Base-by-base conservation (phyloP, 441 rosid species). In the Aquilaria agallochum region DNA sequence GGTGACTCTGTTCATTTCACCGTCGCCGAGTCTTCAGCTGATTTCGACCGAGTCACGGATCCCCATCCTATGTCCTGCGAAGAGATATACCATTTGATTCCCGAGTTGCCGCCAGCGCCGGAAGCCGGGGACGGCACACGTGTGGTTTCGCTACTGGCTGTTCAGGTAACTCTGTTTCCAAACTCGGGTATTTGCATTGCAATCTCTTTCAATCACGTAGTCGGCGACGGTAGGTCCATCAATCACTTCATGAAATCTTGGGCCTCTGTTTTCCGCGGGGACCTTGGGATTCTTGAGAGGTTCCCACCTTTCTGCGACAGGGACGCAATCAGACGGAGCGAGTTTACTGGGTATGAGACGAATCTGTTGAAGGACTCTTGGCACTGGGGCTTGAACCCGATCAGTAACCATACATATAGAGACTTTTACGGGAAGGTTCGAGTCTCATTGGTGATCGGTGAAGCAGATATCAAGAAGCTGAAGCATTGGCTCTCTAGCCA, bases 201-300 rank as follows among this genome's bases (percentile, higher is more conserved):
- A 1, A 67, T 67, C 20, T 42, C 49, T 11, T 54, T 62, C 31
- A 34, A 30, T 58, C 89, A 88, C 55, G 81, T 63, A 36, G 86
- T n/a, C 31, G 80, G 63, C 5, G 95, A 88, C 61, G 91, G 92
- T 30, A 76, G 65, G 53, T 48, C 78, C 0, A 55, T 79, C 55
- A 50, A 20, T 31, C 82, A 82, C 44, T 88, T 88, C 71, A 60
- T 83, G 72, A 85, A 73, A 66, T 78, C 76, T 1, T 88, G 95
- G 92, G 75, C 72, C 3, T 56, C 78, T 0, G 5, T 76, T 65
- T 45, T 65, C 20, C 63, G 72, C 62, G 53, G 1, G 10, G 62
- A 58, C 30, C 49, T 9, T 1, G 2, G 30, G 11, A 20, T 9
- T 30, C 50, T 61, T 14, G 66, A 67, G 13, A 66, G 56, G 5